Base-by-base conservation (phyloP, 164 flowering plant species). In the Berberis thunbergii region DNA sequence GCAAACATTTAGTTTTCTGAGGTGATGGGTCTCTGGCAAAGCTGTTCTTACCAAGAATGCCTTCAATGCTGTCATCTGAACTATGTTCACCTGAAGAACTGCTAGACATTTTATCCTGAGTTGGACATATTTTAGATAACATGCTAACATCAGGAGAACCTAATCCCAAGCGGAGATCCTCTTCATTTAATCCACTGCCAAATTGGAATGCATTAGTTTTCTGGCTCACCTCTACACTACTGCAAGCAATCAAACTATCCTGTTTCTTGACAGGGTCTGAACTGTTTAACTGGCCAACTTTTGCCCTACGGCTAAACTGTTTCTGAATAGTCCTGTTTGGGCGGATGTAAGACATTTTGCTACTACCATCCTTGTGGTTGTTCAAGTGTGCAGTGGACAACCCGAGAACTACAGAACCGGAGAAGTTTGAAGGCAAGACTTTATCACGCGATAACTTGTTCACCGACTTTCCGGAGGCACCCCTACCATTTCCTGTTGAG, bases 181-280 rank as follows among this genome's bases (percentile, higher is more conserved):
- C 70, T 58, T 80, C 69, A 62, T 68, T 77, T 38, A 39, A 11
- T 39, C 10, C 48, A 4, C 68, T 61, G 43, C 43, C 73, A 12
- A 9, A 49, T 1, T 70, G 57, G 55, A 65, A 64, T 45, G 13
- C 49, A 44, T 68, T 52, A 39, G 56, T 41, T 46, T 41, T 67
- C 54, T 11, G 52, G 38, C 60, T 68, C 43, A 64, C 66, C 56
- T 74, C 79, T 45, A 57, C 52, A 2, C 54, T 66, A 64, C 41
- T 70, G 74, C 81, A 80, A 62, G 84, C 72, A 61, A 64, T 71
- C 65, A 81, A 65, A 66, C 76, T 78, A 61, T 73, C 69, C 9
- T 78, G 60, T 66, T 86, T 84, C 26, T 65, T 54, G 7, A 49
- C 46, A 12, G 87, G 84, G 13, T 73, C 70, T 57, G 65, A 45